phyloP scores from a whole-genome alignment of 1,139 yeast genomes.

The Yamadazyma atmosphaerica region DNA sequence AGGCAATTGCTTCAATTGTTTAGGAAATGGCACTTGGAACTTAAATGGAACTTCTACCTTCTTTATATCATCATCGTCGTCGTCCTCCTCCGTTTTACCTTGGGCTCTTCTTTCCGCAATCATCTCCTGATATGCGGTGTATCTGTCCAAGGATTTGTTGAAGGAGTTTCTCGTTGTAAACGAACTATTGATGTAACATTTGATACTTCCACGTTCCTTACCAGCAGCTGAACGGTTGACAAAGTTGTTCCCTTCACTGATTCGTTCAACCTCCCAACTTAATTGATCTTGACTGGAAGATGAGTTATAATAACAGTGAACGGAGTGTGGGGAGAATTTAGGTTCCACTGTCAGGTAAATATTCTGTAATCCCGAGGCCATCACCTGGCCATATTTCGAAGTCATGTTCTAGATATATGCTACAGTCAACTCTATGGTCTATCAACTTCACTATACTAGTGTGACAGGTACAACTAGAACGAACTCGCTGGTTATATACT shows the following conservation, averaged over 20 bases:
- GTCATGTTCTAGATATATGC: too few species aligned
- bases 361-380: slow-evolving; percentile 27
- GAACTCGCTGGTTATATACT: neutral
- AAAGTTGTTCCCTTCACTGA: slow-evolving; percentile 59
- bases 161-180: slow-evolving; percentile 40
- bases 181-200: slow-evolving; percentile 56
- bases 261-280: slow-evolving; percentile 13
- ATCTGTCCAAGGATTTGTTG: slow-evolving; percentile 20
- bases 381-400: slow-evolving; percentile 26
- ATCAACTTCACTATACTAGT: neutral
- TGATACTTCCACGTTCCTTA: slow-evolving; percentile 49
- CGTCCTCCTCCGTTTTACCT: slow-evolving; percentile 19
- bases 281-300: slow-evolving; percentile 5
- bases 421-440: neutral
- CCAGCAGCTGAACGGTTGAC: slow-evolving; percentile 60
- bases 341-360: slow-evolving; percentile 12
- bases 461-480: neutral
- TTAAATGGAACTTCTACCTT: slow-evolving; percentile 25
- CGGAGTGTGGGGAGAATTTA: slow-evolving; percentile 39
- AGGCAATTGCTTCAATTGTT: slow-evolving; percentile 27
- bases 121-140: slow-evolving; percentile 23
- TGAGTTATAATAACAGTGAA: slow-evolving; percentile 32
- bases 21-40: slow-evolving; percentile 40
- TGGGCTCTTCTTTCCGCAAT: slow-evolving; percentile 15
- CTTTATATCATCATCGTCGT: slow-evolving; percentile 24